Evolutionary conservation across 495 filamentous ascomycete species (phyloP), one percentile per base, ranked within the genome.

Genomic region (Penicillium antarcticum): DNA sequence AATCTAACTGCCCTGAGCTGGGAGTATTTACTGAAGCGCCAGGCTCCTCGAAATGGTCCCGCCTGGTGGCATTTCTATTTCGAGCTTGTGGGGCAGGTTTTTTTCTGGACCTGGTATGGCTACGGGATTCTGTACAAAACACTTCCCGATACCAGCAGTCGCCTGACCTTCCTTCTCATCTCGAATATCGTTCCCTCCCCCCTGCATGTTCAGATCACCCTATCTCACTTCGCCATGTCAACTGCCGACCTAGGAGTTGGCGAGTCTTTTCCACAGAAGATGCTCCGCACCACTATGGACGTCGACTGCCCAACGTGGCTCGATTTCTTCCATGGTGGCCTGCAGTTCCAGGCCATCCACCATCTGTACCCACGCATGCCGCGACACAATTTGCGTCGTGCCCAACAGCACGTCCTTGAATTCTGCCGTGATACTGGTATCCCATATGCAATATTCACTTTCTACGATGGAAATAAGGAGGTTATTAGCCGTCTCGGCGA

Each of bases 261-360:
- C 48, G 94, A 98, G 71, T 92, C 87, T 12, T 98, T 97, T 67
- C 86, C 94, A 2, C 94, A 98, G 72, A 90, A 87, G 69, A 97
- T 97, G 94, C 79, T 98, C 42, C 81, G 94, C 49, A 98, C 94
- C 10, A 97, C 94, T 7, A 97, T 97, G 94, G 94, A 98, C 53
- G 87, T 98, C 14, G 92, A 96, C 65, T 98, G 94, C 65, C 89
- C 94, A 1, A 74, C 83, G 24, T 98, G 94, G 94, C 77, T 98
- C 14, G 94, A 98, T 62, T 98, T 95, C 67, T 82, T 98, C 68
- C 94, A 98, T 61, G 94, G 94, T 14, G 94, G 94, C 32, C 73
- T 98, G 62, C 94, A 98, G 67, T 97, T 97, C 67, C 94, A 98
- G 67, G 94, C 87, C 26, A 88, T 98, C 49, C 94, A 98, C 57